Percentiles rank a stretch among this genome's conserved stretches.
Conservation (phyloP, 495 filamentous ascomycete genomes). For the Glonium stellatum region DNA sequence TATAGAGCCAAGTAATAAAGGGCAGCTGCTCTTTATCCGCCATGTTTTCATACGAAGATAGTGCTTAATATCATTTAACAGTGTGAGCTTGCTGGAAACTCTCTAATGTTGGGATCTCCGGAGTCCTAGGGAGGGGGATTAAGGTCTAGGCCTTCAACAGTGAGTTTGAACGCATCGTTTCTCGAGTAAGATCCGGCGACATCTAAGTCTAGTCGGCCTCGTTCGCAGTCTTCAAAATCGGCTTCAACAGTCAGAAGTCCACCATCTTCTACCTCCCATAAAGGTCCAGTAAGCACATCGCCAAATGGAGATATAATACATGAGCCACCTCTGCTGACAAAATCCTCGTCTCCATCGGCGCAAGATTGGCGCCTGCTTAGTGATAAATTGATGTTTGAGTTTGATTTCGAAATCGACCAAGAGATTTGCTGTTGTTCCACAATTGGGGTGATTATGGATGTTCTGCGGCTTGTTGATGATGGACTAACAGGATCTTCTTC, state of each 20-base stretch:
- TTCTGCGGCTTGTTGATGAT: background rate
- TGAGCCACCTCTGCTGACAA: slow-evolving; percentile 66
- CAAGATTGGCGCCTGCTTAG: background rate
- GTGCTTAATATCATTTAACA: no score
- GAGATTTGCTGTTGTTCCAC: slow-evolving; percentile 4
- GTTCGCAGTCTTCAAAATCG: slow-evolving; percentile 58
- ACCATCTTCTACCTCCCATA: slow-evolving; percentile 72
- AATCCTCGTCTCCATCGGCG: slow-evolving; percentile 36
- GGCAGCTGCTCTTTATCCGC: no score
- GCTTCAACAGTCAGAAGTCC: slow-evolving; percentile 45
- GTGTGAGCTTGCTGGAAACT: no score
- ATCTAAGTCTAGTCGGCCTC: slow-evolving; percentile 59
- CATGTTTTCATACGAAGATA: no score
- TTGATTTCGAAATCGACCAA: slow-evolving; percentile 1
- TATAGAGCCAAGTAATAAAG: no score
- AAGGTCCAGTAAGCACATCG: slow-evolving; percentile 66
- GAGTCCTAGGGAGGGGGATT: slow-evolving; percentile 55
- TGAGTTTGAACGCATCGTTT: slow-evolving; percentile 73
- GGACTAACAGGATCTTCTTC: slow-evolving; percentile 5
- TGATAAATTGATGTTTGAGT: background rate
- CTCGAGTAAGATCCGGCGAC: slow-evolving; percentile 74
- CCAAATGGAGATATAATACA: slow-evolving; percentile 76
- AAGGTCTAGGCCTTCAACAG: slow-evolving; percentile 67
- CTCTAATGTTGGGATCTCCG: background rate
- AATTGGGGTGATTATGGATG: slow-evolving; percentile 2